Conservation (phyloP, 139 green algal genomes). For the Auxenochlorella pyrenoidosa region DNA sequence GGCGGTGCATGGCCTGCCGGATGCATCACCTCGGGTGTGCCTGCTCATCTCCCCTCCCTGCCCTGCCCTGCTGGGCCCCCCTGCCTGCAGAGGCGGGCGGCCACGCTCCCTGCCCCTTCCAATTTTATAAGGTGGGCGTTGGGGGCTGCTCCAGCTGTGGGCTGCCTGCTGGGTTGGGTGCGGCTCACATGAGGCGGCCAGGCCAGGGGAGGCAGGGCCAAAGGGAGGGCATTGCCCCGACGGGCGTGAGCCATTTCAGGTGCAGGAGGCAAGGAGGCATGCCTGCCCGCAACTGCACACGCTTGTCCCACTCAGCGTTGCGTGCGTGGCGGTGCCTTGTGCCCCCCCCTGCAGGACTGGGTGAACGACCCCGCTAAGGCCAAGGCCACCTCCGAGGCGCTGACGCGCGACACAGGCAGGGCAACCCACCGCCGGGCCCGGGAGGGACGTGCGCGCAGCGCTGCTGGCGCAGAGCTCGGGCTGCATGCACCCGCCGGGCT, state of each 20-base stretch:
- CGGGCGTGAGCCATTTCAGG: too few species aligned
- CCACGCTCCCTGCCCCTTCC: conserved; percentile 63
- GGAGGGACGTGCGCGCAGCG: too few species aligned
- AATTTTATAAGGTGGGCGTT: conserved; percentile 72
- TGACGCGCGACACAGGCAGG: conserved; percentile 44
- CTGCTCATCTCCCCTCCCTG: not conserved
- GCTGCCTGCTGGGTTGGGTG: too few species aligned
- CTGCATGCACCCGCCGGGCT: too few species aligned
- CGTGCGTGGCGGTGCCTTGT: not conserved
- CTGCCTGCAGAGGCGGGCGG: conserved; percentile 39
- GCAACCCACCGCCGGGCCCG: too few species aligned
- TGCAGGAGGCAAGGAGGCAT: too few species aligned
- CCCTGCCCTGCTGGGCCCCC: not conserved
- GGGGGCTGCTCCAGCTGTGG: not conserved
- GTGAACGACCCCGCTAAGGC: conserved; percentile 55
- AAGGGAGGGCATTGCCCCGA: too few species aligned
- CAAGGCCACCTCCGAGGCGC: conserved; percentile 28
- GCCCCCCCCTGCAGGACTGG: conserved; percentile 18
- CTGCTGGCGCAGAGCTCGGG: too few species aligned
- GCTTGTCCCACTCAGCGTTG: not conserved
- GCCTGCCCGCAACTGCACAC: too few species aligned
- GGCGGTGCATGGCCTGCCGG: not conserved
- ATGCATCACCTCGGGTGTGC: not conserved
- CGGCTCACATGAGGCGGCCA: too few species aligned
- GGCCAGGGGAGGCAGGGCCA: too few species aligned